These are phyloP conservation scores for Talaromyces trachyspermus DNA, from an alignment of 495 filamentous ascomycete genomes.

Conservation along the genomic window DNA sequence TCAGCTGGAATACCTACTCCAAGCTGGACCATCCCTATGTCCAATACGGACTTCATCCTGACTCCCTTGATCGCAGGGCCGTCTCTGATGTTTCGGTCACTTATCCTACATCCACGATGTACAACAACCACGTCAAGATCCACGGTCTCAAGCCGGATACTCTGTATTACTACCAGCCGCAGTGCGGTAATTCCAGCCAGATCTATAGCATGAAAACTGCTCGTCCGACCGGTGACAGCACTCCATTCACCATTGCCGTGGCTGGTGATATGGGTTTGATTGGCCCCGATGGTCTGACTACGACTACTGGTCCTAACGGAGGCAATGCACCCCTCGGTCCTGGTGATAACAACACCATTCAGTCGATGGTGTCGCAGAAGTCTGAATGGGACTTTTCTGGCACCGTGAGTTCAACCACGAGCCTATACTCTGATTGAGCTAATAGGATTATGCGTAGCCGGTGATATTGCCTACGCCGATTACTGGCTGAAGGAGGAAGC, in stretches of 20 bases:
- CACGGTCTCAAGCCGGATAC: conserved; percentile 25
- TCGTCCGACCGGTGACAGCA: conserved; percentile 16
- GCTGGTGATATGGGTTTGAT: conserved; percentile 32
- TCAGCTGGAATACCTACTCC: conserved; percentile 27
- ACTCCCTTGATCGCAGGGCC: conserved; percentile 13
- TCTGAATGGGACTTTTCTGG: conserved; percentile 26
- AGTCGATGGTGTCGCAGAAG: conserved; percentile 18
- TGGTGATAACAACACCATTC: conserved; percentile 29
- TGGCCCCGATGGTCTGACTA: conserved; percentile 24
- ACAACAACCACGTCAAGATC: conserved; percentile 34
- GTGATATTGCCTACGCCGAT: conserved; percentile 39
- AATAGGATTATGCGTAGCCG: conserved; percentile 10
- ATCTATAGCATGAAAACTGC: conserved; percentile 23
- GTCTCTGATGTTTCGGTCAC: conserved; percentile 22
- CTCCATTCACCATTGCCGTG: conserved; percentile 23
- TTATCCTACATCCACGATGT: conserved; percentile 28
- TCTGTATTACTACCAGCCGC: conserved; percentile 24
- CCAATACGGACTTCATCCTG: conserved; percentile 13
- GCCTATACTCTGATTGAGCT: not conserved
- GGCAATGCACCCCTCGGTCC: conserved; percentile 17
- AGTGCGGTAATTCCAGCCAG: conserved; percentile 5
- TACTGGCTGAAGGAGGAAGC: conserved; percentile 37
- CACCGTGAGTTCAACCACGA: conserved; percentile 11
- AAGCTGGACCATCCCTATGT: conserved; percentile 21
- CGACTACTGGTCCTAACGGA: conserved; percentile 14